A percentile compares a stretch with the other conserved stretches of the same genome.
Evolutionary conservation across 192 early-diverging fungal genomes (phyloP).

Genomic region (Spizellomyces sp.): DNA sequence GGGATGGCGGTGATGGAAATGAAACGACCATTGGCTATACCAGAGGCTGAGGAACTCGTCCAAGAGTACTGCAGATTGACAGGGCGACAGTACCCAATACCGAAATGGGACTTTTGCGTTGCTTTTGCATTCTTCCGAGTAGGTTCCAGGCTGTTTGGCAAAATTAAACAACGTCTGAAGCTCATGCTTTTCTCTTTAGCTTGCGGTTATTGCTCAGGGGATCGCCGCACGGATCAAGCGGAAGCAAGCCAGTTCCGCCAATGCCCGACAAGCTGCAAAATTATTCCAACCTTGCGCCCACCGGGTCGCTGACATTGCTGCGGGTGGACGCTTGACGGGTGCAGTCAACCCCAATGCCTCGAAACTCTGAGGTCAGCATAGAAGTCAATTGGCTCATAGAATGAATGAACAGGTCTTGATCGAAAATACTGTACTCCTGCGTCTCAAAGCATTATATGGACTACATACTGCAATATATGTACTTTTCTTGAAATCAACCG

Average conservation of each 20-base stretch:
- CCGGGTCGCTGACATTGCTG: conserved; percentile 61
- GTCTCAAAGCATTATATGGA: too few species aligned
- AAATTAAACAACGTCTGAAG: neutral
- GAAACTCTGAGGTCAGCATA: neutral
- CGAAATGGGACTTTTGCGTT: conserved; percentile 77
- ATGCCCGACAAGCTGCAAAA: conserved; percentile 31
- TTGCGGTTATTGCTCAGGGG: conserved; percentile 83
- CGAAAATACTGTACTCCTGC: too few species aligned
- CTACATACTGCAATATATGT: too few species aligned
- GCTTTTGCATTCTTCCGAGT: conserved; percentile 90
- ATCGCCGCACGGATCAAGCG: conserved; percentile 84
- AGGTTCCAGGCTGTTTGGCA: conserved; percentile 9
- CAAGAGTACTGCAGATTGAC: conserved; percentile 66
- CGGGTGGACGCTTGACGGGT: neutral
- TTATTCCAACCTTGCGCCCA: conserved; percentile 33
- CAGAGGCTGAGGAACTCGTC: conserved; percentile 69
- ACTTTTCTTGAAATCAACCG: too few species aligned
- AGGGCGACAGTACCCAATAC: conserved; percentile 71
- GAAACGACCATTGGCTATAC: conserved; percentile 52
- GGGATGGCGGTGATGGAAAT: conserved; percentile 26
- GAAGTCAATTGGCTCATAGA: too few species aligned
- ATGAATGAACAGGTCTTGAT: too few species aligned
- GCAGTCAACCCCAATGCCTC: neutral
- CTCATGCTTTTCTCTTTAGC: conserved; percentile 32
- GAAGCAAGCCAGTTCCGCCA: conserved; percentile 81